Percentiles rank a stretch among this genome's conserved stretches.
These are phyloP conservation scores for Hypoxylon sp. DNA, from an alignment of 2,329 filamentous ascomycete genomes.

Conservation along the genomic window DNA sequence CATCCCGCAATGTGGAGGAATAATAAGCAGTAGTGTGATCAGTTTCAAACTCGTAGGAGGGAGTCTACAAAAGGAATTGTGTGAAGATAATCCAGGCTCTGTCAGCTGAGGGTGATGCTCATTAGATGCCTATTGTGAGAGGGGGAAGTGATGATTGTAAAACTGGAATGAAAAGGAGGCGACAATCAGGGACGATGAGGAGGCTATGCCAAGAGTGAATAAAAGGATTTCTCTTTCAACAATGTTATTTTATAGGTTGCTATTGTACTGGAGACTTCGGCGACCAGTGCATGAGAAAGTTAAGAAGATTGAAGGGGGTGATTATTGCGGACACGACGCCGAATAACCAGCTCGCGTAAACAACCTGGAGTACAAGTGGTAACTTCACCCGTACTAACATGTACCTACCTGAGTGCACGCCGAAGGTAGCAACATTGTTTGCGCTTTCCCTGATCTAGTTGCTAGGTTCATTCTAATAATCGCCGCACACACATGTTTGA, in stretches of 20 bases:
- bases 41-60: not conserved
- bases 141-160: not conserved
- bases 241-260: not conserved
- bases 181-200: not conserved
- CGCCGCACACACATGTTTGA: not conserved
- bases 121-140: not conserved
- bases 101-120: not conserved
- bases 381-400: not conserved
- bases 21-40: not conserved
- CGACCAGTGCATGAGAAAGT: not conserved
- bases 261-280: not conserved
- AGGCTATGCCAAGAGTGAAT: not conserved
- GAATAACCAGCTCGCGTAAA: not conserved
- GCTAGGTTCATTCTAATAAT: constrained; percentile 11
- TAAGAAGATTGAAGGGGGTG: not conserved
- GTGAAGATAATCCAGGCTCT: not conserved
- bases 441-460: constrained; percentile 6
- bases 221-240: not conserved
- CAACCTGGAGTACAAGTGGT: not conserved
- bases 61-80: not conserved
- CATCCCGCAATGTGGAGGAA: constrained; percentile 14
- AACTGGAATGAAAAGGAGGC: not conserved
- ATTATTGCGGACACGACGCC: not conserved
- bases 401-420: not conserved
- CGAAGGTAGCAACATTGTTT: constrained; percentile 10